Percentiles rank a stretch among this genome's conserved stretches.
These are phyloP conservation scores for Boletus rubroflammeus DNA, from an alignment of 768 basidiomycete species.

Conservation along the genomic window DNA sequence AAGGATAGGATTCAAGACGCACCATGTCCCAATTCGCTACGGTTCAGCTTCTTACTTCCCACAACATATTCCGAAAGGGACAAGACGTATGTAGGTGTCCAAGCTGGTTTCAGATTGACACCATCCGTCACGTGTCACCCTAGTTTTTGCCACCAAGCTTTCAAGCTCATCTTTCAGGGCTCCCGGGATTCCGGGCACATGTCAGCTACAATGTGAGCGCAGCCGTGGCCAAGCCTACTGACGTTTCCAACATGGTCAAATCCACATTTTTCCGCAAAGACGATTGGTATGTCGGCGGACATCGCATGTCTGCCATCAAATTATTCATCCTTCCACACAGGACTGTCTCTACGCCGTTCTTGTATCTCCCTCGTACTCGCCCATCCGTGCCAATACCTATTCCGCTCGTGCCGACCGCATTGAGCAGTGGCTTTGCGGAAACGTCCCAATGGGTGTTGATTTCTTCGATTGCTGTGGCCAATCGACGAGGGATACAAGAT, in stretches of 20 bases:
- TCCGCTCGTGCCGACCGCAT: conserved; percentile 33
- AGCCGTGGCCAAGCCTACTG: conserved; percentile 45
- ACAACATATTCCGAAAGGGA: conserved; percentile 53
- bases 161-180: conserved; percentile 60
- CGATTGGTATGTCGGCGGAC: conserved; percentile 43
- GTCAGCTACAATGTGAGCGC: conserved; percentile 62
- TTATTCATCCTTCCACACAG: conserved; percentile 30
- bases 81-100: conserved; percentile 52
- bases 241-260: conserved; percentile 45
- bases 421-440: conserved; percentile 40
- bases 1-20: conserved; percentile 38
- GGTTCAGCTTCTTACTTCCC: conserved; percentile 58
- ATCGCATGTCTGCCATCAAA: neutral
- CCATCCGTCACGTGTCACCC: conserved; percentile 1
- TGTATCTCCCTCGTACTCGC: conserved; percentile 64
- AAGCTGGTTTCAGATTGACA: neutral
- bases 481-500: conserved; percentile 34
- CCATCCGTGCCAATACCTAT: conserved; percentile 51
- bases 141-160: conserved; percentile 72
- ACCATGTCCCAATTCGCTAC: conserved; percentile 50
- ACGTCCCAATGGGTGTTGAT: conserved; percentile 49
- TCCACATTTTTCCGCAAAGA: conserved; percentile 50
- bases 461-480: conserved; percentile 42
- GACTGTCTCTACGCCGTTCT: conserved; percentile 54
- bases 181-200: conserved; percentile 68